Evolutionary conservation across 2,329 filamentous ascomycete species (phyloP), one percentile per base, ranked within the genome.

Genomic region (Cordyceps pruinosa): DNA sequence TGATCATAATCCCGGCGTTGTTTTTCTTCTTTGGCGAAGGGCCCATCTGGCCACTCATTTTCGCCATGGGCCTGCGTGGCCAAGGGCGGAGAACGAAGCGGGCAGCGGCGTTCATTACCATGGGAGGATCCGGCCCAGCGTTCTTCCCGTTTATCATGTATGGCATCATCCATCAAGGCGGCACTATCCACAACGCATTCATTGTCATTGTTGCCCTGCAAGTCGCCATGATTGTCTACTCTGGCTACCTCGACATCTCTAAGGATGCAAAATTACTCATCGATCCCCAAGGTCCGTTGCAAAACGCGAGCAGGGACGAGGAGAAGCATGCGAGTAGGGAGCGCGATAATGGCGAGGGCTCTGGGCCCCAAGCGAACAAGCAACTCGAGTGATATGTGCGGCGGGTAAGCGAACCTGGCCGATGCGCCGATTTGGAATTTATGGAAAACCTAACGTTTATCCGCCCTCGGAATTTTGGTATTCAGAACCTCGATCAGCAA

Each of bases 1-100:
- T 80, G 0, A 68, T 84, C 25, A 72, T 76, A 25, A 75, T 83
- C n/a, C 85, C 89, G 61, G 73, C 88, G 2, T 76, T 86, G 39
- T 64, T 92, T 28, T 87, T 88, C 61, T 86, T 90, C 62, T 90
- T 95, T 70, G 90, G 89, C 66, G 89, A 93, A 69, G 88, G 86
- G 0, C 89, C 90, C 52, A 83, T 90, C 63, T 96, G 89, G 77
- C 90, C 91, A 0, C 84, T 92, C 2, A 85, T 94, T 59, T 90
- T 91, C 63, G 85, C 88, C 4, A 79, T 94, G 13, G 88, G 87
- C 3, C 85, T 96, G 59, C 83, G 89, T 3, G 90, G 90, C 1
- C 82, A 95, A 50, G 90, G 90, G 0, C 80, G 82, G n/a, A 81
- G 89, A 62, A 91, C 88, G 4, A 95, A 95, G 73, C 81, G 86